phyloP scores from a whole-genome alignment of 2,329 filamentous ascomycete species.

The Aspergillus bombycis region DNA sequence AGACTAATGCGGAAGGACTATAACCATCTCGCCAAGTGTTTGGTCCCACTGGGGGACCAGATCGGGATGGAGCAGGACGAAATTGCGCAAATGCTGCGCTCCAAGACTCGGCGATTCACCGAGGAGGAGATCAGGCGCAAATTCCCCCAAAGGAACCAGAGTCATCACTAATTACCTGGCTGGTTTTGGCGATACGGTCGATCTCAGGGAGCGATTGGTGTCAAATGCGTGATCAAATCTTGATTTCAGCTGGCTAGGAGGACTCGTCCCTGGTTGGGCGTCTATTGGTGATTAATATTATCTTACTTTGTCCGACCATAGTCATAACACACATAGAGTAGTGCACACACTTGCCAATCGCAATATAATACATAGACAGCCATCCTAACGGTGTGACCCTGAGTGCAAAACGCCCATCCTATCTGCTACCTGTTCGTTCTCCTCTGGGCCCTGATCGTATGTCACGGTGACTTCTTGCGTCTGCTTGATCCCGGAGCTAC shows the following conservation, averaged over 20 bases:
- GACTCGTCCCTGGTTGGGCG: neutral
- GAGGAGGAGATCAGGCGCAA: neutral
- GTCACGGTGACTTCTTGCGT: neutral
- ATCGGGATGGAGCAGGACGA: conserved; percentile 67
- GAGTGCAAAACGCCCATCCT: neutral
- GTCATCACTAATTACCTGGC: neutral
- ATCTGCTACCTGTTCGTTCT: neutral
- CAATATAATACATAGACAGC: neutral
- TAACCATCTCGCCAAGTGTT: conserved; percentile 65
- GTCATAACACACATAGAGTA: neutral
- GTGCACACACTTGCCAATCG: neutral
- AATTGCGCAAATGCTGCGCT: conserved; percentile 63
- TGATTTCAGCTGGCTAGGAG: neutral
- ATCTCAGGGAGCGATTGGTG: neutral
- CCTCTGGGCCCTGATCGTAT: neutral
- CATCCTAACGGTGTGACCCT: neutral
- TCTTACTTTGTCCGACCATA: neutral
- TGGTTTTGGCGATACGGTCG: neutral
- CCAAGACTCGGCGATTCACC: conserved; percentile 65
- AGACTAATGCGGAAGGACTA: conserved; percentile 73
- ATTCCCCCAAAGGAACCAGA: neutral
- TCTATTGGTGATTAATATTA: neutral
- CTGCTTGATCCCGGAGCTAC: neutral
- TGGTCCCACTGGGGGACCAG: conserved; percentile 77
- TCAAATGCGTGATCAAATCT: neutral